These are phyloP conservation scores for Neopestalotiopsis sp. DNA, from an alignment of 2,329 filamentous ascomycete species.

Conservation along the genomic window DNA sequence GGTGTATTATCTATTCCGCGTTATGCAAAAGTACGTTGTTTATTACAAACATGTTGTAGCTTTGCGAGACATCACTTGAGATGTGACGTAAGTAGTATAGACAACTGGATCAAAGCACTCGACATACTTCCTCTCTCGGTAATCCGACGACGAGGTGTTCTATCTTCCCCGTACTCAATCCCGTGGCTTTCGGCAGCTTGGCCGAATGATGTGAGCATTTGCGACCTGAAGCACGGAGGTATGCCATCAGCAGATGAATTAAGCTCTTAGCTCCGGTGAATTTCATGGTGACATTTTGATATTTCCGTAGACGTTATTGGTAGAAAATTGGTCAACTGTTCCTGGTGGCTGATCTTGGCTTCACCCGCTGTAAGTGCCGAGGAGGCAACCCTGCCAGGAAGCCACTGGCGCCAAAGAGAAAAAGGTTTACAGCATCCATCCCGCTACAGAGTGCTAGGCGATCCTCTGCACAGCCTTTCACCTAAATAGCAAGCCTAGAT, in stretches of 20 bases:
- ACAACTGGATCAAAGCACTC: background rate
- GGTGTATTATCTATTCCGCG: background rate
- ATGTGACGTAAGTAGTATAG: background rate
- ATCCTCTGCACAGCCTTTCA: background rate
- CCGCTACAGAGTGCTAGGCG: background rate
- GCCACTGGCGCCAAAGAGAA: background rate
- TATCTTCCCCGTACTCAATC: background rate
- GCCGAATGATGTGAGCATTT: slow-evolving; percentile 2
- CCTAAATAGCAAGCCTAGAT: too few relatives aligned
- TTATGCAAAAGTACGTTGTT: background rate
- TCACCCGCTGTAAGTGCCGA: slow-evolving; percentile 4
- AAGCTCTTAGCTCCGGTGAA: background rate
- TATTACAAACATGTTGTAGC: background rate
- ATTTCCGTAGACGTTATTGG: background rate
- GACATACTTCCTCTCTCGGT: background rate
- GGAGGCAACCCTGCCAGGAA: background rate
- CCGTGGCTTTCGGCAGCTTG: background rate
- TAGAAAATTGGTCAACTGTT: slow-evolving; percentile 7
- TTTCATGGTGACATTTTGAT: background rate
- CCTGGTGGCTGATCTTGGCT: slow-evolving; percentile 12
- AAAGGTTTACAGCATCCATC: background rate
- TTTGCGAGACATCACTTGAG: background rate
- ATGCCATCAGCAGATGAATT: slow-evolving; percentile 2
- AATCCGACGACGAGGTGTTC: background rate
- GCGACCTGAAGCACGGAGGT: background rate